A percentile compares a stretch with the other conserved stretches of the same genome.
These are phyloP conservation scores for Candolleomyces efflorescens DNA, from an alignment of 768 basidiomycete genomes.

Conservation along the genomic window DNA sequence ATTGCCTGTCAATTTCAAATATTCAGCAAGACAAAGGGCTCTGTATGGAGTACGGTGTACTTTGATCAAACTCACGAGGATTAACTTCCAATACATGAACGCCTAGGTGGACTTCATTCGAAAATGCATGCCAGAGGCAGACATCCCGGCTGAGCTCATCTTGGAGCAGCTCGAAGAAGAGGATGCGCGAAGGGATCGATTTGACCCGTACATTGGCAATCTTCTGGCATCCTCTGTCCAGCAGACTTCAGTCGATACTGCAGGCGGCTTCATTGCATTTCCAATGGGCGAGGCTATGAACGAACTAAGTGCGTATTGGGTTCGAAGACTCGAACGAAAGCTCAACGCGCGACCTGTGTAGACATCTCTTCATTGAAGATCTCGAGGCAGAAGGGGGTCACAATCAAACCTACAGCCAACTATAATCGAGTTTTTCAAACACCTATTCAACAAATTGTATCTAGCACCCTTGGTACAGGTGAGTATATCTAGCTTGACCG, in stretches of 20 bases:
- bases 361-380: constrained; percentile 43
- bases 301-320: constrained; percentile 52
- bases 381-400: constrained; percentile 19
- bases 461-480: constrained; percentile 21
- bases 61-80: not conserved
- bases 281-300: constrained; percentile 57
- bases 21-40: constrained; percentile 42
- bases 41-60: constrained; percentile 60
- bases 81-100: not conserved
- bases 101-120: constrained; percentile 67
- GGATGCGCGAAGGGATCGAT: constrained; percentile 25
- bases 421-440: constrained; percentile 52
- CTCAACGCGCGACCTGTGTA: constrained; percentile 17
- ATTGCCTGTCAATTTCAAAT: constrained; percentile 22
- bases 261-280: constrained; percentile 43
- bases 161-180: constrained; percentile 50
- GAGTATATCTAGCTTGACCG: not conserved
- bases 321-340: not conserved
- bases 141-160: constrained; percentile 67
- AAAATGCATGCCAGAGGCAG: constrained; percentile 66
- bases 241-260: constrained; percentile 15
- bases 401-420: constrained; percentile 36
- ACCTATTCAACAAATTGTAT: constrained; percentile 61
- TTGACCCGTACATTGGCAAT: constrained; percentile 57
- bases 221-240: constrained; percentile 39